Conservation (phyloP, 1,139 yeast species). For the Sugiyamaella paludigena region DNA sequence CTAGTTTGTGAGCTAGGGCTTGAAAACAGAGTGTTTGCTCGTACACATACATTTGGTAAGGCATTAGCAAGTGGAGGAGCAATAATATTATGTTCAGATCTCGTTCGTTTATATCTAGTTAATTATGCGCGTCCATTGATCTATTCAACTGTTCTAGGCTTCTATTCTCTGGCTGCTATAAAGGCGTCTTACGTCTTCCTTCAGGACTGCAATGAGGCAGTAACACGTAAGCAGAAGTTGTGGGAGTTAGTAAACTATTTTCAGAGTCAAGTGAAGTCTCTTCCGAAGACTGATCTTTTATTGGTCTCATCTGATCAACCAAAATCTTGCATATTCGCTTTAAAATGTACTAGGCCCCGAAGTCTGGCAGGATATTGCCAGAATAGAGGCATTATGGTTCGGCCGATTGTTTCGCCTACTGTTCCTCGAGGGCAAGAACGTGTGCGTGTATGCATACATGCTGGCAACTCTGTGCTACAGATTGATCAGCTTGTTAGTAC, state of each 20-base stretch:
- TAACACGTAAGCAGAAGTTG: not conserved
- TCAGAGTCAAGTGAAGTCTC: constrained; percentile 3
- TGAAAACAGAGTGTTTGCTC: constrained; percentile 24
- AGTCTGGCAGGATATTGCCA: constrained; percentile 26
- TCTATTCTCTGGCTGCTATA: constrained; percentile 23
- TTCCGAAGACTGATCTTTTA: constrained; percentile 1
- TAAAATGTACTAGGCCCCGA: constrained; percentile 25
- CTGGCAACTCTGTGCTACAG: constrained; percentile 23
- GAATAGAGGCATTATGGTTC: constrained; percentile 25
- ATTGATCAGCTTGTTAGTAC: constrained; percentile 21
- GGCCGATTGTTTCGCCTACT: constrained; percentile 33
- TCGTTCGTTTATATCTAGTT: constrained; percentile 25
- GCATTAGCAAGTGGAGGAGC: constrained; percentile 32
- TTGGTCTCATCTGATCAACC: constrained; percentile 11
- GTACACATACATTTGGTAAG: constrained; percentile 34
- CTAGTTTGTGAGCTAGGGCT: constrained; percentile 23
- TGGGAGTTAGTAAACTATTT: constrained; percentile 9
- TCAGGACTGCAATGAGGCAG: constrained; percentile 3
- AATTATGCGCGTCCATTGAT: constrained; percentile 33
- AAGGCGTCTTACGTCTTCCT: constrained; percentile 23
- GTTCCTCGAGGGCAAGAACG: constrained; percentile 32
- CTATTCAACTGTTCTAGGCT: constrained; percentile 28
- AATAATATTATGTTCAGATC: constrained; percentile 25
- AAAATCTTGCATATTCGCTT: constrained; percentile 24
- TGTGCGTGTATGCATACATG: constrained; percentile 30